Evolutionary conservation across 1,284 basidiomycete species (phyloP).

Genomic region (Polyporus tsugae): DNA sequence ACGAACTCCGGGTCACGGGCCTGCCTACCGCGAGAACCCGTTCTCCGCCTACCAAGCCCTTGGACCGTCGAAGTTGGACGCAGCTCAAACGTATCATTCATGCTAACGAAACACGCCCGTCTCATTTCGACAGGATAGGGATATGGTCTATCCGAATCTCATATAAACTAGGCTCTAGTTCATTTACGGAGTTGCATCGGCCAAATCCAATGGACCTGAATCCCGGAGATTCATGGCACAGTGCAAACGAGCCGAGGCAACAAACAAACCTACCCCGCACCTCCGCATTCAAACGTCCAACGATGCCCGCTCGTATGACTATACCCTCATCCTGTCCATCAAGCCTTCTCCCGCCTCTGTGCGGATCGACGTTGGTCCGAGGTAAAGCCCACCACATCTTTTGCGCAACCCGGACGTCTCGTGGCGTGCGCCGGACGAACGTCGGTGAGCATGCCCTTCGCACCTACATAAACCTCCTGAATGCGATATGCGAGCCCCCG

Average conservation of each 20-base stretch:
- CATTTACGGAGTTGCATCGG: background rate
- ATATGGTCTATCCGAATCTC: background rate
- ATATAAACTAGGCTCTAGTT: background rate
- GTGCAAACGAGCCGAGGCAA: slow-evolving; percentile 5
- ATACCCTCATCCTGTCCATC: slow-evolving; percentile 11
- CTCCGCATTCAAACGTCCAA: background rate
- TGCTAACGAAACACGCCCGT: background rate
- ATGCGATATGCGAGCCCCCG: slow-evolving; percentile 10
- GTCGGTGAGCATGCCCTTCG: slow-evolving; percentile 22
- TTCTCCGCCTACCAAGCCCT: background rate
- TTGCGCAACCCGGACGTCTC: slow-evolving; percentile 15
- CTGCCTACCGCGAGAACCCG: background rate
- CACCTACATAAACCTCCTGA: slow-evolving; percentile 21
- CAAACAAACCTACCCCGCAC: slow-evolving; percentile 8
- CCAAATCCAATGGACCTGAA: background rate
- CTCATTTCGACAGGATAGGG: background rate
- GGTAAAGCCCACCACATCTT: slow-evolving; percentile 26
- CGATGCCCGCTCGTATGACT: slow-evolving; percentile 17
- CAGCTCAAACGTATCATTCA: slow-evolving; percentile 1
- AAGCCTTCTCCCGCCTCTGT: slow-evolving; percentile 18
- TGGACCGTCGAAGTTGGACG: too few relatives aligned
- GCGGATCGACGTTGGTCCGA: slow-evolving; percentile 37
- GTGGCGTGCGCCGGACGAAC: slow-evolving; percentile 29
- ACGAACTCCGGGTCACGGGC: slow-evolving; percentile 15
- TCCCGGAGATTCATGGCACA: background rate